A percentile compares a stretch with the other conserved stretches of the same genome.
Conservation (phyloP, 768 basidiomycete genomes). For the Macrolepiota dolichaula region DNA sequence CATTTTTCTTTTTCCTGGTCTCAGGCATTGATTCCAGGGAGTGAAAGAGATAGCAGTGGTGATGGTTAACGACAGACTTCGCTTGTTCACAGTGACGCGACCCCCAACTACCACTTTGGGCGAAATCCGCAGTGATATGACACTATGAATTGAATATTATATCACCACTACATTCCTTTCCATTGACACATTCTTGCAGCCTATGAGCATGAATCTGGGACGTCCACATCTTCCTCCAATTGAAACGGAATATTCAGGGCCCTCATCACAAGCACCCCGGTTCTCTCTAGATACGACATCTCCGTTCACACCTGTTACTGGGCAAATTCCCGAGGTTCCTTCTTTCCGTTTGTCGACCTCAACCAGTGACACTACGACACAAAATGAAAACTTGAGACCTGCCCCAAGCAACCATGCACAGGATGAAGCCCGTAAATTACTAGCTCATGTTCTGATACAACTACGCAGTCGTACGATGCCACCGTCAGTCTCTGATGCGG, state of each 20-base stretch:
- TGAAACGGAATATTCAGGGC: conserved; percentile 5
- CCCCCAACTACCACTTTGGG: neutral
- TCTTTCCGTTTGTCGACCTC: conserved; percentile 14
- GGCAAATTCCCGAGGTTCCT: conserved; percentile 8
- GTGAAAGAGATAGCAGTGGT: neutral
- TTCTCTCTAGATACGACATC: conserved; percentile 8
- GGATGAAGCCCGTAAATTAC: conserved; percentile 66
- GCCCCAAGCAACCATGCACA: conserved; percentile 24
- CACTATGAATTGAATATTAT: neutral
- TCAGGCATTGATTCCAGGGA: neutral
- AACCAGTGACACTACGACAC: neutral
- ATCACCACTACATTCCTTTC: too few species aligned
- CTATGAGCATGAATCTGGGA: neutral
- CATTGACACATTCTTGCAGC: neutral
- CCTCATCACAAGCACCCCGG: neutral
- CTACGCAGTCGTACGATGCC: conserved; percentile 56
- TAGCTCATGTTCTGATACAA: conserved; percentile 61
- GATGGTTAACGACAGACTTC: neutral
- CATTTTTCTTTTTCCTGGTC: neutral
- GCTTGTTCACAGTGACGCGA: neutral
- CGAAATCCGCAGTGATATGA: neutral
- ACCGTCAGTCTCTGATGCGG: conserved; percentile 45
- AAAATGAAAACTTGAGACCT: neutral
- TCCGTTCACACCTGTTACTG: conserved; percentile 5
- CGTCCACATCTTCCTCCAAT: conserved; percentile 10